A percentile compares a stretch with the other conserved stretches of the same genome.
Evolutionary conservation across 1,284 basidiomycete species (phyloP).

Genomic region (Malassezia globosa): DNA sequence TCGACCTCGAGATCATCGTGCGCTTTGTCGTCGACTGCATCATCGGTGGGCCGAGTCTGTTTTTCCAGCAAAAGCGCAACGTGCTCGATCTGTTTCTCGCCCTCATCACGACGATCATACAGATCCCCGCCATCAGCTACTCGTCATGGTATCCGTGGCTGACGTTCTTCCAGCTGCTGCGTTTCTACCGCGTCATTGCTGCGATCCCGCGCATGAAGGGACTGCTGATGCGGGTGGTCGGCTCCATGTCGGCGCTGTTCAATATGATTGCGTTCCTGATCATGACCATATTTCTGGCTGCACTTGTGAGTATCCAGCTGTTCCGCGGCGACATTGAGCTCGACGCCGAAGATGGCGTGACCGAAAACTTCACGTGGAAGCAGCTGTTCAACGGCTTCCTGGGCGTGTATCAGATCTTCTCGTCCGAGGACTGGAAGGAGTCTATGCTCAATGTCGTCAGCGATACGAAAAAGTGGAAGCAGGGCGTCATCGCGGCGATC

Average conservation of each 20-base stretch:
- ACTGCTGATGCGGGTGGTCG: conserved; percentile 60
- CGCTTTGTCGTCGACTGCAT: conserved; percentile 57
- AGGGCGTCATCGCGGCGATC: conserved; percentile 62
- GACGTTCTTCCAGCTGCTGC: conserved; percentile 71
- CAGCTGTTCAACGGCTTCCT: conserved; percentile 79
- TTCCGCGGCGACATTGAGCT: conserved; percentile 64
- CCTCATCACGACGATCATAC: conserved; percentile 65
- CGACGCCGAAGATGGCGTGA: conserved; percentile 33
- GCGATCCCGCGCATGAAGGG: conserved; percentile 66
- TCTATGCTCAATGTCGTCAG: conserved; percentile 63
- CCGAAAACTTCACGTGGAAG: conserved; percentile 65
- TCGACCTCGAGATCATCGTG: conserved; percentile 76
- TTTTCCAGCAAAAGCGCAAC: conserved; percentile 61
- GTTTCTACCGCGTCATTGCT: conserved; percentile 89
- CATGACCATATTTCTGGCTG: conserved; percentile 74
- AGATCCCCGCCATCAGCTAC: conserved; percentile 63
- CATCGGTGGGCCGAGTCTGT: conserved; percentile 70
- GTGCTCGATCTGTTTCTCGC: conserved; percentile 73
- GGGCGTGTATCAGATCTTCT: conserved; percentile 80
- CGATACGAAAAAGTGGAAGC: conserved; percentile 59
- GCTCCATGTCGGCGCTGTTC: conserved; percentile 75
- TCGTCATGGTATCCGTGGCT: conserved; percentile 74
- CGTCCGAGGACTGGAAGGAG: conserved; percentile 86
- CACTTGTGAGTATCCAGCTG: conserved; percentile 64
- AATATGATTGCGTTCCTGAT: conserved; percentile 92